Evolutionary conservation across 2,329 filamentous ascomycete genomes (phyloP).

Genomic region (Aspergillus sojae): DNA sequence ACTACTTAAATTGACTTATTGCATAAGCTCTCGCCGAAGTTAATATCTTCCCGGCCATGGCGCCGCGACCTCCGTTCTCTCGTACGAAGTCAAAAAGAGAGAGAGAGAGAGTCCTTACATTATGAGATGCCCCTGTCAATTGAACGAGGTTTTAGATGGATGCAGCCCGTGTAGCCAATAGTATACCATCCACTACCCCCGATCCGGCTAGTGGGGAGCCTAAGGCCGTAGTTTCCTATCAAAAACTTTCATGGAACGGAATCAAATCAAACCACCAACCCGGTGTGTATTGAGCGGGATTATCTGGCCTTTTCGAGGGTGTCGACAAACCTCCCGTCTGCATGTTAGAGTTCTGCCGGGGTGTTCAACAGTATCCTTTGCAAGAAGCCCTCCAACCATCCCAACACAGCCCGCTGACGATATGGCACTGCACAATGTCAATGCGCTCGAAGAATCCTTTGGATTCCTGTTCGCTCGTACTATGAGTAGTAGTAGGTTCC

Average conservation of each 20-base stretch:
- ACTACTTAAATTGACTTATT: background rate
- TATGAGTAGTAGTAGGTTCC: background rate
- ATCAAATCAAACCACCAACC: constrained; percentile 1
- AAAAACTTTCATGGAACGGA: background rate
- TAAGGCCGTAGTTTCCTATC: constrained; percentile 1
- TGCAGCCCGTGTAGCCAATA: background rate
- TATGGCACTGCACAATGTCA: background rate
- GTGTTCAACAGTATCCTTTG: background rate
- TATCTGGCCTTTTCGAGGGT: background rate
- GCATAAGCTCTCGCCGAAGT: background rate
- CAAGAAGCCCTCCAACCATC: background rate
- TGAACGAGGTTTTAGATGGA: background rate
- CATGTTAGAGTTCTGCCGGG: background rate
- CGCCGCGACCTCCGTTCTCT: background rate
- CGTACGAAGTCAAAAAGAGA: background rate
- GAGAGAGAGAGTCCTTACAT: background rate
- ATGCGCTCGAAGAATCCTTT: background rate
- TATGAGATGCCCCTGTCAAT: background rate
- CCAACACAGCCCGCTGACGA: background rate
- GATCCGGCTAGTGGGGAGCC: background rate
- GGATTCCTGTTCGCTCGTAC: background rate
- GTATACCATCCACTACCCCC: background rate
- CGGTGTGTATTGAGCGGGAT: background rate
- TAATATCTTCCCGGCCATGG: background rate
- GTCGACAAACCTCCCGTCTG: background rate